Evolutionary conservation across 768 basidiomycete species (phyloP), one percentile per base, ranked within the genome.

Genomic region (Lactifluus pinguis): DNA sequence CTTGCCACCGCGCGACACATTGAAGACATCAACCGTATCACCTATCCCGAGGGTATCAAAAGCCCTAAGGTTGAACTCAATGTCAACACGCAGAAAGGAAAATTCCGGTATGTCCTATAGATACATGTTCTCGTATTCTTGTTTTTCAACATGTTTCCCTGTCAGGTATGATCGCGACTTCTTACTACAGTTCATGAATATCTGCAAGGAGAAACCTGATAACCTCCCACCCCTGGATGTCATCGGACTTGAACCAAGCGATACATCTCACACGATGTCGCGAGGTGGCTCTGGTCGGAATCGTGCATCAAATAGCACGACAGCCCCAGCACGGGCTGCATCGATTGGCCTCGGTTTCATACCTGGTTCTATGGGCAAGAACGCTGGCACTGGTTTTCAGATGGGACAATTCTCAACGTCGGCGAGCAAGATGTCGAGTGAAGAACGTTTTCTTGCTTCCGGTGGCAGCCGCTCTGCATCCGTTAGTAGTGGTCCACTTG

Each of bases 201-300:
- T 95, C 62, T 99, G 97, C 80, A 90, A 85, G 72, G 95, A 98
- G 76, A 95, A 94, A 73, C 95, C 97, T 3, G 92, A 91, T 56
- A 79, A 82, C 57, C 85, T 98, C 30, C 92, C 93, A 44, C 83
- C 92, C 62, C 81, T 98, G 57, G 92, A 93, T 65, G 86, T 87
- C 10, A 87, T 98, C 68, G 95, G 95, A 57, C 83, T 98, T 55
- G 92, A 94, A 69, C 87, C 90, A 10, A 77, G 80, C 30, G 79
- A 84, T 68, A 63, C 76, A 51, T 61, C 76, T 52, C 76, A 79
- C 69, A 64, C 68, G 4, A 80, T 86, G 72, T 72, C 74, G 53
- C 85, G 89, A 57, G 80, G 83, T 55, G 80, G 84, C 36, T 87
- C 87, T 32, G 83, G 84, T 39, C 81, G 84, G 11, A 81, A 83